phyloP scores from a whole-genome alignment of 257 asterid species.

The Ballota nigra region DNA sequence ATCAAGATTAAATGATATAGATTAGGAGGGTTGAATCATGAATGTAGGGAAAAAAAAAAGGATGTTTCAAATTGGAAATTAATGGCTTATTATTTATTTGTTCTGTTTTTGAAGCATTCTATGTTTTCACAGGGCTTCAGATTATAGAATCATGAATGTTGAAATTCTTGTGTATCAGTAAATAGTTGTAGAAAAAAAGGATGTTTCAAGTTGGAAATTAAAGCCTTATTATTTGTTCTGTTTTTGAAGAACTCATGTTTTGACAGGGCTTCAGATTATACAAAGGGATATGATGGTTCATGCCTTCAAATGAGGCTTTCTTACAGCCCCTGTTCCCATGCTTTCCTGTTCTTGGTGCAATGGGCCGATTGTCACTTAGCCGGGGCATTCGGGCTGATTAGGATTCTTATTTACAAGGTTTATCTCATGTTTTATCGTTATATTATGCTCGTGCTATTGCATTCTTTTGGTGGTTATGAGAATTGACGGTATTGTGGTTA shows the following conservation, averaged over 20 bases:
- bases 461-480: constrained; percentile 4
- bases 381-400: constrained; percentile 72
- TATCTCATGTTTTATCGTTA: background rate
- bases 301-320: constrained; percentile 92
- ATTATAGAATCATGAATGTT: constrained; percentile 32
- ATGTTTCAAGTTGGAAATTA: background rate
- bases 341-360: constrained; percentile 73
- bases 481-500: constrained; percentile 5
- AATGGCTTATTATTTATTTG: background rate
- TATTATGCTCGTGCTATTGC: background rate
- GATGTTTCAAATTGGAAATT: background rate
- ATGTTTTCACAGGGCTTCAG: constrained; percentile 26
- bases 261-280: constrained; percentile 76
- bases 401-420: constrained; percentile 84
- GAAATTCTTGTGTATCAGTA: no score
- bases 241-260: no score
- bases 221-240: background rate
- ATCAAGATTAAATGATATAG: background rate
- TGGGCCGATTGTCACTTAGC: constrained; percentile 92
- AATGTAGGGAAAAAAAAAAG: background rate
- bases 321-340: constrained; percentile 82
- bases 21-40: no score
- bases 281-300: constrained; percentile 67
- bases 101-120: constrained; percentile 5
- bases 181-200: no score